phyloP scores from a whole-genome alignment of 2,329 filamentous ascomycete species.

The Teratosphaeria destructans region DNA sequence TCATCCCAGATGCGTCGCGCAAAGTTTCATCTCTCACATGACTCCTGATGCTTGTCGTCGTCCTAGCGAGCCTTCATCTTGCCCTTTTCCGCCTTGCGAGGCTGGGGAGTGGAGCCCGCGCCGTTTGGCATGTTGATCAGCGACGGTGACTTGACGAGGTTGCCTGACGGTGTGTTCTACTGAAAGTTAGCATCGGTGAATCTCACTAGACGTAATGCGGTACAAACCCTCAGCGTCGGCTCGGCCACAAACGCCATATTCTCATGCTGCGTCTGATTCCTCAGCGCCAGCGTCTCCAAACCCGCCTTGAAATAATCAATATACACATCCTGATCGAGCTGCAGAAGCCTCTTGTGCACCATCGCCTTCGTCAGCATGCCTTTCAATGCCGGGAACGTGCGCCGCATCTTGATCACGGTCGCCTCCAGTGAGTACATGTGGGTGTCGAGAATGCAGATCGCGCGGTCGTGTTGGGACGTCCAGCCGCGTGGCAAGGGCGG shows the following conservation, averaged over 20 bases:
- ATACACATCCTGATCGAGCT: slow-evolving; percentile 25
- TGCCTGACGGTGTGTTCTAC: background rate
- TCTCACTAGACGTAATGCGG: background rate
- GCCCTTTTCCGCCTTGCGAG: background rate
- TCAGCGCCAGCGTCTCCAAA: background rate
- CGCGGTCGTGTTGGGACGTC: slow-evolving; percentile 22
- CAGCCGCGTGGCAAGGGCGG: slow-evolving; percentile 22
- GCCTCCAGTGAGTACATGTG: slow-evolving; percentile 16
- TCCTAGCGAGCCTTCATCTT: background rate
- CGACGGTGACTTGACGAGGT: background rate
- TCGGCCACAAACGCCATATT: background rate
- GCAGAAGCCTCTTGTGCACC: slow-evolving; percentile 26
- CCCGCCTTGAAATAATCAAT: slow-evolving; percentile 21
- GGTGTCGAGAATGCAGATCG: slow-evolving; percentile 26
- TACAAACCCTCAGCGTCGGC: background rate
- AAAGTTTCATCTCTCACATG: background rate
- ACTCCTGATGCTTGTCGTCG: background rate
- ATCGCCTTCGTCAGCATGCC: slow-evolving; percentile 20
- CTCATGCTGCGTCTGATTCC: background rate
- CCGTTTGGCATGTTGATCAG: background rate
- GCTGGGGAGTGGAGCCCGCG: background rate
- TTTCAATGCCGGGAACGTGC: slow-evolving; percentile 20
- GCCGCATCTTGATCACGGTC: slow-evolving; percentile 22
- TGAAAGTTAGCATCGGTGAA: background rate
- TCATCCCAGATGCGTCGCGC: background rate